A percentile compares a stretch with the other conserved stretches of the same genome.
These are phyloP conservation scores for Russula virescens DNA, from an alignment of 768 basidiomycete species.

Conservation along the genomic window DNA sequence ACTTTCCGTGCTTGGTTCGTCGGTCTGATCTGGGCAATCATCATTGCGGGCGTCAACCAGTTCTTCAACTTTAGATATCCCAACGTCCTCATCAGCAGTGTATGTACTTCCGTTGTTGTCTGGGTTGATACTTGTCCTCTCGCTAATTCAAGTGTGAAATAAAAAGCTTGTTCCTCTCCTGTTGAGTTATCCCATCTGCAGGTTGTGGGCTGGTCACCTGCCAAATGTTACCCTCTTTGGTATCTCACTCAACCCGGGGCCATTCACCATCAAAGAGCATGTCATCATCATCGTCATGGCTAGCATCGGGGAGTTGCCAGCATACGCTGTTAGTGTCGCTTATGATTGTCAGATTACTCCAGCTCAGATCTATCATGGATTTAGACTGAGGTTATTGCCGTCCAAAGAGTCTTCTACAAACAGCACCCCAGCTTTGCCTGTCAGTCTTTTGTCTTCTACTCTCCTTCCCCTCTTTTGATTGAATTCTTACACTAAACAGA, in stretches of 20 bases:
- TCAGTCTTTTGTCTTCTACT: too few relatives aligned
- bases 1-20: background rate
- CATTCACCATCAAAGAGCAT: slow-evolving; percentile 70
- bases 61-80: background rate
- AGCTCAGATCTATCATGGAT: too few relatives aligned
- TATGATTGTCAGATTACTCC: background rate
- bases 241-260: too few relatives aligned
- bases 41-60: background rate
- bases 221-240: slow-evolving; percentile 52
- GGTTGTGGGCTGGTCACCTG: slow-evolving; percentile 33
- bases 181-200: background rate
- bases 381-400: slow-evolving; percentile 41
- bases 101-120: background rate
- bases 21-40: background rate
- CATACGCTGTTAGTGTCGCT: slow-evolving; percentile 30
- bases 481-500: too few relatives aligned
- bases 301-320: slow-evolving; percentile 34
- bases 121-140: background rate
- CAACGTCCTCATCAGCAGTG: accelerated
- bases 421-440: too few relatives aligned
- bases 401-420: too few relatives aligned
- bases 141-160: background rate
- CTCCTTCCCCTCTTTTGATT: too few relatives aligned
- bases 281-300: slow-evolving; percentile 45
- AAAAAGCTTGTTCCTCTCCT: background rate